A percentile compares a stretch with the other conserved stretches of the same genome.
Evolutionary conservation across 208 protist species (phyloP).

Genomic region (Trypanosoma avium): DNA sequence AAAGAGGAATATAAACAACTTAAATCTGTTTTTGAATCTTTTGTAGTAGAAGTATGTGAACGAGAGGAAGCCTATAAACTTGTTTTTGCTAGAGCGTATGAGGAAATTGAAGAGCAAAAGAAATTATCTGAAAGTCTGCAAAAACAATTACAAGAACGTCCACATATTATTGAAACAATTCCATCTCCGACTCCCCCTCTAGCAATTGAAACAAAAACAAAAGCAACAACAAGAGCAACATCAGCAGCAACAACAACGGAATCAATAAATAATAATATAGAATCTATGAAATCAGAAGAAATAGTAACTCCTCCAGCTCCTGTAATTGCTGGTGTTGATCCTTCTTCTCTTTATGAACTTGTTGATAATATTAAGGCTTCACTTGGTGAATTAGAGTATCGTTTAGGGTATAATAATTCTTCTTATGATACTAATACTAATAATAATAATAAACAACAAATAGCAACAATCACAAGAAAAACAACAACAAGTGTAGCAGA

Average conservation of each 20-base stretch:
- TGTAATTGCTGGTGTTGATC: slow-evolving; percentile 8
- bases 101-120: slow-evolving; percentile 50
- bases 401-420: slow-evolving; percentile 6
- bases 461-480: neutral
- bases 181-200: neutral
- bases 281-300: too few relatives aligned
- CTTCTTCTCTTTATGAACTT: slow-evolving; percentile 8
- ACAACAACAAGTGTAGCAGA: too few relatives aligned
- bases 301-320: neutral
- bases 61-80: slow-evolving; percentile 67
- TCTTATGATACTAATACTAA: too few relatives aligned
- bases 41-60: slow-evolving; percentile 62
- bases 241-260: too few relatives aligned
- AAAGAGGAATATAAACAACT: slow-evolving; percentile 31
- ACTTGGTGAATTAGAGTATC: slow-evolving; percentile 17
- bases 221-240: too few relatives aligned
- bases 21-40: slow-evolving; percentile 61
- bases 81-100: slow-evolving; percentile 43
- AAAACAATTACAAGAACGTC: slow-evolving; percentile 31
- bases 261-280: too few relatives aligned
- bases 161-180: neutral
- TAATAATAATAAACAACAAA: neutral
- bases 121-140: slow-evolving; percentile 34
- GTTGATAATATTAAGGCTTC: slow-evolving; percentile 12
- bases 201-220: too few relatives aligned